Evolutionary conservation across 805 yeast genomes (phyloP).

Genomic region (Yarrowia keelungensis): DNA sequence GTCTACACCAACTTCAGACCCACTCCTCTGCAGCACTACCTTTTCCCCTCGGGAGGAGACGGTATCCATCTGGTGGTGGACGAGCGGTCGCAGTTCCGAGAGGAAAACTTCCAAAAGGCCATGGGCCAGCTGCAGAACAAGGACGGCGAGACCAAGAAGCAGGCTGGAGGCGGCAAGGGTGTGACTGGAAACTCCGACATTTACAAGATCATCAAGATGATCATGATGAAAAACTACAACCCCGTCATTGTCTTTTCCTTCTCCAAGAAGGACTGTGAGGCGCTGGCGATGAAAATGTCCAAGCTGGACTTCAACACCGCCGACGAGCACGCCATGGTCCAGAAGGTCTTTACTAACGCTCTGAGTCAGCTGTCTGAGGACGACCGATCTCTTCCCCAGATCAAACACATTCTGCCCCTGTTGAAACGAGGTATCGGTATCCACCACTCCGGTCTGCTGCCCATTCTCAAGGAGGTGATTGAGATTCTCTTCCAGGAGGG

Average conservation of each 20-base stretch:
- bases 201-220: slow-evolving; percentile 96
- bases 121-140: slow-evolving; percentile 90
- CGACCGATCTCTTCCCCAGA: slow-evolving; percentile 93
- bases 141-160: slow-evolving; percentile 82
- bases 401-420: slow-evolving; percentile 86
- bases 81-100: slow-evolving; percentile 94
- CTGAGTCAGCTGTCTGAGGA: slow-evolving; percentile 84
- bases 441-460: slow-evolving; percentile 95
- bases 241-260: slow-evolving; percentile 99
- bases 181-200: slow-evolving; percentile 82
- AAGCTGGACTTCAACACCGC: slow-evolving; percentile 92
- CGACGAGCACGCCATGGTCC: slow-evolving; percentile 89
- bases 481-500: slow-evolving; percentile 98
- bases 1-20: slow-evolving; percentile 99
- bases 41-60: slow-evolving; percentile 98
- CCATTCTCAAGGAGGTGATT: slow-evolving; percentile 91
- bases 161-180: slow-evolving; percentile 88
- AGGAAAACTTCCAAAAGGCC: slow-evolving; percentile 97
- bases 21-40: slow-evolving; percentile 95
- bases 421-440: slow-evolving; percentile 96
- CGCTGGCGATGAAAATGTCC: slow-evolving; percentile 92
- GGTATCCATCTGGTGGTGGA: slow-evolving; percentile 98
- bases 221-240: slow-evolving; percentile 93
- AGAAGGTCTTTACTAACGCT: slow-evolving; percentile 91
- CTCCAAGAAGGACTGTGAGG: slow-evolving; percentile 95